A percentile compares a stretch with the other conserved stretches of the same genome.
These are phyloP conservation scores for Coemansia umbellata DNA, from an alignment of 192 early-diverging fungal species.

Conservation along the genomic window DNA sequence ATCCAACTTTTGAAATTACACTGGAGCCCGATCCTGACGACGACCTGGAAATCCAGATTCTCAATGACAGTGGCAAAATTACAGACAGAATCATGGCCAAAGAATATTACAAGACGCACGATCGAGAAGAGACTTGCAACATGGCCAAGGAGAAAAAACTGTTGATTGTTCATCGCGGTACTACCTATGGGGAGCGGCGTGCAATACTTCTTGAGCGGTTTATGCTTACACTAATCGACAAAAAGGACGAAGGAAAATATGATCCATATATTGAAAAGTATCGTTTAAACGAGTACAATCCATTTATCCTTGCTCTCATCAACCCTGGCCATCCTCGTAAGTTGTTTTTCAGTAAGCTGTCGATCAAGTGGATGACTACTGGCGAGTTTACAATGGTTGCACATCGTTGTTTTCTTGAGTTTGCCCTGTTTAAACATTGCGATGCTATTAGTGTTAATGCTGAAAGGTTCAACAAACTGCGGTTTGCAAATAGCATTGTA, in stretches of 20 bases:
- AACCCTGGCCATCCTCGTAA: conserved; percentile 41
- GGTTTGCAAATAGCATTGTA: conserved; percentile 45
- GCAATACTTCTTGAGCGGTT: conserved; percentile 48
- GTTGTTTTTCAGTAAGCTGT: conserved; percentile 42
- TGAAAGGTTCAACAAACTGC: conserved; percentile 46
- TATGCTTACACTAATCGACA: conserved; percentile 50
- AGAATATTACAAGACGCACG: conserved; percentile 48
- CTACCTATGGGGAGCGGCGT: conserved; percentile 19
- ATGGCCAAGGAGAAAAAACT: conserved; percentile 15
- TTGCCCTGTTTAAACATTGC: conserved; percentile 47
- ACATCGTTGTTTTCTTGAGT: conserved; percentile 47
- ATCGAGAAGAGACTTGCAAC: conserved; percentile 21
- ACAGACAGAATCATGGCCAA: conserved; percentile 6
- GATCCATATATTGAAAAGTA: conserved; percentile 47
- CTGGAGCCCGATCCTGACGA: conserved; percentile 28
- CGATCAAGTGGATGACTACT: conserved; percentile 42
- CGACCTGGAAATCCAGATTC: conserved; percentile 20
- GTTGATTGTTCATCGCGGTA: conserved; percentile 19
- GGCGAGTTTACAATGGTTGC: conserved; percentile 52
- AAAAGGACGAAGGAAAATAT: conserved; percentile 32
- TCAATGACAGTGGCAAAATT: conserved; percentile 28
- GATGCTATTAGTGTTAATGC: conserved; percentile 47
- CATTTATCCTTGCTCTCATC: conserved; percentile 43
- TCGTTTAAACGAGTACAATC: conserved; percentile 48
- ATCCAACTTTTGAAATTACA: conserved; percentile 34